phyloP scores from a whole-genome alignment of 257 asterid genomes.

The Nicotiana noctiflora region DNA sequence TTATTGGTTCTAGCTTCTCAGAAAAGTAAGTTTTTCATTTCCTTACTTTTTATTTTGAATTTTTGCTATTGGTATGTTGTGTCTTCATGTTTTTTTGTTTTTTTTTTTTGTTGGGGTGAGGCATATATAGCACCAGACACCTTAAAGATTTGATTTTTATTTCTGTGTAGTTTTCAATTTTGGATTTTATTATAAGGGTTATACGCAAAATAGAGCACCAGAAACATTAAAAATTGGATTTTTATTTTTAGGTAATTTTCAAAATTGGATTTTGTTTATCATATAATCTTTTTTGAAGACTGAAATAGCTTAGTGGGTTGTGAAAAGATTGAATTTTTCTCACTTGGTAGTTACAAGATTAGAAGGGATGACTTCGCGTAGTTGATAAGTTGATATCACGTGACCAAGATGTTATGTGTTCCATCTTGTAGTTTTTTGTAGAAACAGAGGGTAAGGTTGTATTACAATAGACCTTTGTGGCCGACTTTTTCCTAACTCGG shows the following conservation, averaged over 20 bases:
- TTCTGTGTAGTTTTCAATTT: not conserved
- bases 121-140: not conserved
- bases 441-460: fast-evolving
- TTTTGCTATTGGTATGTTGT: not conserved
- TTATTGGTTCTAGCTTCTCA: constrained; percentile 7
- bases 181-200: not conserved
- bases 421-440: too few species aligned
- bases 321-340: too few species aligned
- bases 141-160: not conserved
- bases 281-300: not conserved
- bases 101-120: not conserved
- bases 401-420: too few species aligned
- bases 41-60: not conserved
- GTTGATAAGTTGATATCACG: too few species aligned
- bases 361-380: too few species aligned
- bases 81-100: not conserved
- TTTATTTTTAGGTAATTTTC: not conserved
- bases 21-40: not conserved
- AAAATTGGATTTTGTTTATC: not conserved
- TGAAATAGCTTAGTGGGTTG: not conserved
- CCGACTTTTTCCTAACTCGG: too few species aligned
- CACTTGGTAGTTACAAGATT: too few species aligned
- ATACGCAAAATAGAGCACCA: not conserved
- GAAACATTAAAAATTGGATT: not conserved
- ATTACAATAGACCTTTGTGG: too few species aligned